These are phyloP conservation scores for Cladorrhinum sp. DNA, from an alignment of 2,329 filamentous ascomycete species.

Conservation along the genomic window DNA sequence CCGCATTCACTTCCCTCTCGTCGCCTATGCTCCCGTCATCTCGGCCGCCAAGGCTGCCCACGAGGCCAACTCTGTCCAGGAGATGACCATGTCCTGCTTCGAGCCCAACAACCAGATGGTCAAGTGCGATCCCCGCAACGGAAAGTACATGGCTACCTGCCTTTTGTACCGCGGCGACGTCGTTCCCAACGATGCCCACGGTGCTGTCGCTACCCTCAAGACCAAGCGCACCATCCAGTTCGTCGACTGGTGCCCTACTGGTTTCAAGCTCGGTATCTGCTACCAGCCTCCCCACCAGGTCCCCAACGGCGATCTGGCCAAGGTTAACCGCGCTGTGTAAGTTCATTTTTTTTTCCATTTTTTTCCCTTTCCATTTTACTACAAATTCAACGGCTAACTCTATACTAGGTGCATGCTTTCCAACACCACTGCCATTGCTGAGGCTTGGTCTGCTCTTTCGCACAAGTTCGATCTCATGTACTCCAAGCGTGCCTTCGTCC, in stretches of 20 bases:
- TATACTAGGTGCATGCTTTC: constrained; percentile 82
- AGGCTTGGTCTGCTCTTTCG: constrained; percentile 94
- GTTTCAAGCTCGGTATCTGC: constrained; percentile 99
- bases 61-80: constrained; percentile 96
- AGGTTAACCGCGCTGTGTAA: constrained; percentile 97
- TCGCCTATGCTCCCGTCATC: constrained; percentile 92
- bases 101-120: constrained; percentile 99
- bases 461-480: constrained; percentile 99
- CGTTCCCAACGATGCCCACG: constrained; percentile 92
- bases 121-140: constrained; percentile 96
- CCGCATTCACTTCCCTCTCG: constrained; percentile 98
- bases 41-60: constrained; percentile 94
- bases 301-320: constrained; percentile 93
- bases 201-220: constrained; percentile 92
- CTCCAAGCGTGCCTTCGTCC: constrained; percentile 99
- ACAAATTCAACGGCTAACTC: constrained; percentile 25
- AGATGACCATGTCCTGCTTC: constrained; percentile 99
- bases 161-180: constrained; percentile 98
- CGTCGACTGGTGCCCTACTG: constrained; percentile 99
- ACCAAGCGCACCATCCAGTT: constrained; percentile 99
- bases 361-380: too few species aligned
- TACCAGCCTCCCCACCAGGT: constrained; percentile 97
- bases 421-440: constrained; percentile 97
- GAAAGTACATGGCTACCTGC: constrained; percentile 99
- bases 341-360: constrained; percentile 37